Evolutionary conservation across 371 early-diverging fungal species (phyloP).

Genomic region (Syncephalastrum racemosum): DNA sequence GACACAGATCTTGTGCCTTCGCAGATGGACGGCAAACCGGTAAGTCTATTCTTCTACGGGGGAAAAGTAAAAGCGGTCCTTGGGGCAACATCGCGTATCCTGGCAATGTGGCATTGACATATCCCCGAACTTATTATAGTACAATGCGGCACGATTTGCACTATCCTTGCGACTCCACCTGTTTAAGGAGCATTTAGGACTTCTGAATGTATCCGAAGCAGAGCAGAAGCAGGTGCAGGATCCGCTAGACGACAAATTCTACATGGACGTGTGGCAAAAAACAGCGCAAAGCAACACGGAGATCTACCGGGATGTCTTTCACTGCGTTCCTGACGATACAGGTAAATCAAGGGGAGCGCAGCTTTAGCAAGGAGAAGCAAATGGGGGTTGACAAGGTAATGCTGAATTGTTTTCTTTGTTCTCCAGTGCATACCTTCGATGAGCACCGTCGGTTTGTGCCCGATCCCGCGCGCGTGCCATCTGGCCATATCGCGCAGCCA

Average conservation of each 20-base stretch:
- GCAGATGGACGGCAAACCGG: slow-evolving; percentile 68
- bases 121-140: slow-evolving; percentile 23
- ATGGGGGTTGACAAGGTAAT: not conserved
- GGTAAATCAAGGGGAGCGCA: slow-evolving; percentile 23
- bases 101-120: not conserved
- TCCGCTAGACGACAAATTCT: slow-evolving; percentile 69
- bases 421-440: slow-evolving; percentile 47
- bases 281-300: slow-evolving; percentile 70
- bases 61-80: not conserved
- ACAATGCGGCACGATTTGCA: slow-evolving; percentile 71
- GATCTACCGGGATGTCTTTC: slow-evolving; percentile 75
- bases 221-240: slow-evolving; percentile 58
- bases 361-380: not conserved
- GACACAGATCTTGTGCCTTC: slow-evolving; percentile 70
- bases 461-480: slow-evolving; percentile 40
- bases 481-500: slow-evolving; percentile 60
- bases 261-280: slow-evolving; percentile 57
- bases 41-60: slow-evolving; percentile 20
- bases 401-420: not conserved
- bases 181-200: slow-evolving; percentile 85
- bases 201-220: slow-evolving; percentile 29
- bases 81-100: not conserved
- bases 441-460: slow-evolving; percentile 60
- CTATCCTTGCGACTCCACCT: slow-evolving; percentile 69
- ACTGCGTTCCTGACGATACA: slow-evolving; percentile 84